A percentile compares a stretch with the other conserved stretches of the same genome.
Evolutionary conservation across 2,329 filamentous ascomycete species (phyloP).

Genomic region (Aspergillus tubingensis): DNA sequence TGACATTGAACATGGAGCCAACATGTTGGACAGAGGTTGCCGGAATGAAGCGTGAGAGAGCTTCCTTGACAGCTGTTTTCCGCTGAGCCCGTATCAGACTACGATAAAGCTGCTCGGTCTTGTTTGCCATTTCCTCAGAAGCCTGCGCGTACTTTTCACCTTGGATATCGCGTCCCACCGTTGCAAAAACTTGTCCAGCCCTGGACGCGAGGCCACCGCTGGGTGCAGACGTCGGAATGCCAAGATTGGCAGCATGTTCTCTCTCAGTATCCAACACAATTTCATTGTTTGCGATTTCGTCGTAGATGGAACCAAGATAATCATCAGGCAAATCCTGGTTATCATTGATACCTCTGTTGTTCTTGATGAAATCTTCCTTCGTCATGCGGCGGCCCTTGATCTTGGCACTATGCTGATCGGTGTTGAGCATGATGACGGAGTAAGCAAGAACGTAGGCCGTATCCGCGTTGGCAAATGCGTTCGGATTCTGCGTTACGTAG

Average conservation of each 20-base stretch:
- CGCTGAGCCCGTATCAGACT: conserved; percentile 88
- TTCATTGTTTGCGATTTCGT: conserved; percentile 88
- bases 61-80: conserved; percentile 70
- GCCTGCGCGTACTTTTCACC: conserved; percentile 92
- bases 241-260: conserved; percentile 80
- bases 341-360: conserved; percentile 98
- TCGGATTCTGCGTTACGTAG: conserved; percentile 92
- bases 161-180: conserved; percentile 86
- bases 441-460: conserved; percentile 96
- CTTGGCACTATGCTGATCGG: conserved; percentile 89
- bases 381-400: conserved; percentile 83
- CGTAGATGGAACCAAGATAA: conserved; percentile 84
- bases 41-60: conserved; percentile 75
- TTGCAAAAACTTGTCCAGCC: conserved; percentile 85
- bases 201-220: conserved; percentile 76
- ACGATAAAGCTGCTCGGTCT: conserved; percentile 85
- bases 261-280: conserved; percentile 93
- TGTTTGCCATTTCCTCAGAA: conserved; percentile 87
- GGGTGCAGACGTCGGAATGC: conserved; percentile 59
- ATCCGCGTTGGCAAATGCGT: conserved; percentile 96
- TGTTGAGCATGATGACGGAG: conserved; percentile 95
- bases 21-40: conserved; percentile 94
- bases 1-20: conserved; percentile 97
- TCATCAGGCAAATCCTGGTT: conserved; percentile 90
- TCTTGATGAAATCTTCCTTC: conserved; percentile 97